These are phyloP conservation scores for Rhinocladiella mackenziei DNA, from an alignment of 2,329 filamentous ascomycete genomes.

Conservation along the genomic window DNA sequence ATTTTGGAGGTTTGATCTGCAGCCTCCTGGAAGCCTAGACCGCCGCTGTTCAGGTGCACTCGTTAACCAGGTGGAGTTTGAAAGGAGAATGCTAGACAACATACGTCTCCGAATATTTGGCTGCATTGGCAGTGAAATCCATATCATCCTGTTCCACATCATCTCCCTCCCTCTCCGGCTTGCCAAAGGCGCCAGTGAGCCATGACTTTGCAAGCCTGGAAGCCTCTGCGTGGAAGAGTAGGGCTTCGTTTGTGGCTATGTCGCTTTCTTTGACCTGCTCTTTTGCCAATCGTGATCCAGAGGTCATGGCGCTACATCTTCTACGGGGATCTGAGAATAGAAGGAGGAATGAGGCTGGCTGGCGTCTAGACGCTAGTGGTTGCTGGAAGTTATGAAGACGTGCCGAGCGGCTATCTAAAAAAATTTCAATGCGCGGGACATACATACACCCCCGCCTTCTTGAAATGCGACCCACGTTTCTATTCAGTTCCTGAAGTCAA, in stretches of 20 bases:
- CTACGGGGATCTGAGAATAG: too few species aligned
- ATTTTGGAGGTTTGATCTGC: not conserved
- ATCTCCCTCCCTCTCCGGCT: not conserved
- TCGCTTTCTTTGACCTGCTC: constrained; percentile 8
- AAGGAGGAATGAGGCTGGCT: too few species aligned
- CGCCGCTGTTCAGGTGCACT: constrained; percentile 1
- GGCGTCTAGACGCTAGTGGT: too few species aligned
- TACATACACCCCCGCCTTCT: too few species aligned
- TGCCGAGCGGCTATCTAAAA: too few species aligned
- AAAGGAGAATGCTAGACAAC: not conserved
- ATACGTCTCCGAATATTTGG: constrained; percentile 15
- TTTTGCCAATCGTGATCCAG: not conserved
- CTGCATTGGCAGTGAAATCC: constrained; percentile 4
- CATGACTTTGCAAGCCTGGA: constrained; percentile 20
- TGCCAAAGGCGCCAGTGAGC: constrained; percentile 9
- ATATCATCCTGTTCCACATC: constrained; percentile 1
- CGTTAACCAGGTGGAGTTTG: not conserved
- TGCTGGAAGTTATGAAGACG: too few species aligned
- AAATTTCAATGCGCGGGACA: too few species aligned
- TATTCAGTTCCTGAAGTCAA: too few species aligned
- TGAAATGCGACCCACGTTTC: too few species aligned
- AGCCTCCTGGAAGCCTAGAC: constrained; percentile 11
- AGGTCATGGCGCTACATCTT: constrained; percentile 1
- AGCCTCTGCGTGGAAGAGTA: constrained; percentile 21
- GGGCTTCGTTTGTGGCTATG: constrained; percentile 19